Evolutionary conservation across 192 early-diverging fungal species (phyloP).

Genomic region (Obelidium mucronatum): DNA sequence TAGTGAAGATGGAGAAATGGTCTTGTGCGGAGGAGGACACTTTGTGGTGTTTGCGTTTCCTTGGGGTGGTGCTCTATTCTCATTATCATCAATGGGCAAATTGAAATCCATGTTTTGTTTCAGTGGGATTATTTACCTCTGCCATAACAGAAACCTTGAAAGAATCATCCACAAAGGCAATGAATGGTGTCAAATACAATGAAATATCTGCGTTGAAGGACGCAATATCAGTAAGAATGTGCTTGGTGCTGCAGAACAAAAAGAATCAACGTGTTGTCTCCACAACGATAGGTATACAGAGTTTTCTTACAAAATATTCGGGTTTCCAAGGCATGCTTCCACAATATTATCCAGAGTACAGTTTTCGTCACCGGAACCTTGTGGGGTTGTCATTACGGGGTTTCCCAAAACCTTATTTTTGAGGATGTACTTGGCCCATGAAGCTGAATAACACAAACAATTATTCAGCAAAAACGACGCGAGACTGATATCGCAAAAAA

Average conservation of each 20-base stretch:
- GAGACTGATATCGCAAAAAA: neutral
- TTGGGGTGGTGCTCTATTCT: no score
- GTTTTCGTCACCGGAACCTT: neutral
- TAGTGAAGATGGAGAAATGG: neutral
- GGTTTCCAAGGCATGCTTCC: constrained; percentile 21
- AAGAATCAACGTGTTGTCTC: no score
- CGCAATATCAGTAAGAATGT: constrained; percentile 19
- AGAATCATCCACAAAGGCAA: constrained; percentile 14
- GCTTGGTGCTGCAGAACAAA: constrained; percentile 2
- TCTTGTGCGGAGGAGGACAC: no score
- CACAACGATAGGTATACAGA: neutral
- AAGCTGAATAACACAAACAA: constrained; percentile 11
- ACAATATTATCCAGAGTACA: constrained; percentile 11
- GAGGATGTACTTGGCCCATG: constrained; percentile 35
- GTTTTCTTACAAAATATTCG: constrained; percentile 22
- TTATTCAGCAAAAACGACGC: neutral
- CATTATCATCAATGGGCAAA: no score
- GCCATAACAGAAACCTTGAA: constrained; percentile 16
- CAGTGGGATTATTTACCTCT: neutral
- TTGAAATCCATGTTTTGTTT: no score
- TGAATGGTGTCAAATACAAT: constrained; percentile 8
- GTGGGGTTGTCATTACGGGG: neutral
- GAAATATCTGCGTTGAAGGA: neutral
- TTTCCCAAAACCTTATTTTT: neutral
- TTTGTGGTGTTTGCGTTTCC: no score